Evolutionary conservation across 2,329 filamentous ascomycete genomes (phyloP), one percentile per base, ranked within the genome.

Genomic region (Mollisia scopiformis): DNA sequence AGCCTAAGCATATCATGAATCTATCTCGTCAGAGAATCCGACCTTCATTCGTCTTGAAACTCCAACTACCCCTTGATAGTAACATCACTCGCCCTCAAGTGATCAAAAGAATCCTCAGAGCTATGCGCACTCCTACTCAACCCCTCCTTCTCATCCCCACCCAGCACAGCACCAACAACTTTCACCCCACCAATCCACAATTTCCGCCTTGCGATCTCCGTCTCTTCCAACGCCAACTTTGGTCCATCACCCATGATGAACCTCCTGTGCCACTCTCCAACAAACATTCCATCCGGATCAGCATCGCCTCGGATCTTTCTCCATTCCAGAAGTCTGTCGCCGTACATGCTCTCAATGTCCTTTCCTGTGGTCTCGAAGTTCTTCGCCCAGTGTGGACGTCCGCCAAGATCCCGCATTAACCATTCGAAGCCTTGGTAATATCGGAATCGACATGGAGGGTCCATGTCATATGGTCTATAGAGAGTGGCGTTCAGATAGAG

Each of bases 401-500:
- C 93, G 55, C 89, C 91, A 68, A 96, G 80, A 47, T 96, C 90
- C 61, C 86, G 88, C 93, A 96, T 96, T 49, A 97, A 80, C 82
- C 89, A 94, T 75, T 97, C 93, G 66, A 97, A 96, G 1, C 89
- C 93, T 75, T 93, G 83, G 75, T 96, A 97, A 79, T 96, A 96
- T 50, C 90, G 84, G 57, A 83, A 81, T 56, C 81, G 84, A 71
- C 90, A 93, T 0, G 91, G 90, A 10, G 93, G 92, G 69, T 96
- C 91, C 61, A 81, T 82, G 69, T 84, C 80, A 74, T 96, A 95
- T 0, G 93, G 91, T 16, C 92, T 84, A 76, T 97, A 97, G 37
- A 97, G 84, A 0, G 92, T 96, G 21, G 93, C 92, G 71, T 97
- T 97, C 59, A 97, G 85, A 75, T 96, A 97, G 1, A 97, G 80